phyloP scores from a whole-genome alignment of 495 filamentous ascomycete genomes.

The Neurospora discreta region DNA sequence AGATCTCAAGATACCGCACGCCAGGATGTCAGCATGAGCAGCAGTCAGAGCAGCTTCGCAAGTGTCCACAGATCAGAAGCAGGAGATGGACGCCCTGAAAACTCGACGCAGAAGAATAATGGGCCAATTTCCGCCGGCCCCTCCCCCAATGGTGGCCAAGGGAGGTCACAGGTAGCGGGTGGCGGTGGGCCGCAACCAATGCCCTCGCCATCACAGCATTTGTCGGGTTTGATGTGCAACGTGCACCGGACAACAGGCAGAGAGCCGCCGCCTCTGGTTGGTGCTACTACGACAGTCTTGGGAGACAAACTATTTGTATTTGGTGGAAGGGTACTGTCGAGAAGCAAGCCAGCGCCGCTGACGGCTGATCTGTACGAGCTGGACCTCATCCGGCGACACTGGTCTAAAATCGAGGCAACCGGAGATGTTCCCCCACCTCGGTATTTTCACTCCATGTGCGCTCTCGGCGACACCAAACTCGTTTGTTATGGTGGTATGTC shows the following conservation, averaged over 20 bases:
- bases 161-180: slow-evolving; percentile 32
- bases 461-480: slow-evolving; percentile 85
- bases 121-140: slow-evolving; percentile 40
- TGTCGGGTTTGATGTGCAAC: slow-evolving; percentile 88
- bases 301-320: slow-evolving; percentile 95
- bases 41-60: slow-evolving; percentile 47
- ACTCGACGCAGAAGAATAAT: slow-evolving; percentile 38
- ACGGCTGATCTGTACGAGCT: slow-evolving; percentile 88
- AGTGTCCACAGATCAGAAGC: slow-evolving; percentile 26
- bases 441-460: slow-evolving; percentile 94
- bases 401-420: slow-evolving; percentile 73
- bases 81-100: slow-evolving; percentile 36
- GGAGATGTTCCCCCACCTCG: slow-evolving; percentile 83
- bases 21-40: slow-evolving; percentile 30
- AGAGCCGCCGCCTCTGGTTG: slow-evolving; percentile 83
- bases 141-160: slow-evolving; percentile 27
- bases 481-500: slow-evolving; percentile 99
- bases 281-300: slow-evolving; percentile 87
- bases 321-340: slow-evolving; percentile 77
- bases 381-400: slow-evolving; percentile 82
- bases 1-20: slow-evolving; percentile 10
- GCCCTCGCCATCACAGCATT: slow-evolving; percentile 41
- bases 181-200: slow-evolving; percentile 36
- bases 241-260: slow-evolving; percentile 81
- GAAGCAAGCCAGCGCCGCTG: slow-evolving; percentile 63